Evolutionary conservation across 805 yeast genomes (phyloP), one percentile per base, ranked within the genome.

Genomic region (Pichia nakasei): DNA sequence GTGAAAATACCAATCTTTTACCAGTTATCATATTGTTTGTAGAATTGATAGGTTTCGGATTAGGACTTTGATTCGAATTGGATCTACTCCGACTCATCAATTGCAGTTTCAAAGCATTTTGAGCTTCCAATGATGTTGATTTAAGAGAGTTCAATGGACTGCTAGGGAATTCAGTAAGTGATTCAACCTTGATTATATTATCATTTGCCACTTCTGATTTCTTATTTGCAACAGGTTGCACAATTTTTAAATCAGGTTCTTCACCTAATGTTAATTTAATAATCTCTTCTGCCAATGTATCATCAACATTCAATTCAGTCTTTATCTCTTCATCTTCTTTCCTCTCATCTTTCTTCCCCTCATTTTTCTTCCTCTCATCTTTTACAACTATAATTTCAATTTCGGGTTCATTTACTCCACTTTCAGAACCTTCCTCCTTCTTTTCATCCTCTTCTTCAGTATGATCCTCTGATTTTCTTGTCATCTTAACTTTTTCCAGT

Each of bases 91-190:
- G 49, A 26, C 36, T 38, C 19, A 43, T 46, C 39, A 46, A 46
- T 15, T 45, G 45, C 3, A 42, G 29, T 22, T 51, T 50, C 9
- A 48, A 19, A 4, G 52, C 47, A 38, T 47, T 42, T 19, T 53
- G 54, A 1, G 52, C 52, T 6, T 49, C 54, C 22, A 46, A 41
- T 9, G 58, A 48, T n/a, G 51, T 35, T 19, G 45, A 46, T 27
- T 55, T 54, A 35, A 61, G 41, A 12, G 65, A 61, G 41, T 60
- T 60, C 21, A 61, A 47, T 13, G 64, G 64, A 42, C 62, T 59
- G 4, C 54, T 44, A 2, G 63, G 59, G 18, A 54, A 45, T n/a
- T 42, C 44, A 9, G 24, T 35, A 5, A 42, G n/a, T 19, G 22
- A 33, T 7, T 27, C 24, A 18, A 31, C 27, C 15, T 21, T 17